Evolutionary conservation across 306 rosid genomes (phyloP).

Genomic region (Albizia julibrissin): DNA sequence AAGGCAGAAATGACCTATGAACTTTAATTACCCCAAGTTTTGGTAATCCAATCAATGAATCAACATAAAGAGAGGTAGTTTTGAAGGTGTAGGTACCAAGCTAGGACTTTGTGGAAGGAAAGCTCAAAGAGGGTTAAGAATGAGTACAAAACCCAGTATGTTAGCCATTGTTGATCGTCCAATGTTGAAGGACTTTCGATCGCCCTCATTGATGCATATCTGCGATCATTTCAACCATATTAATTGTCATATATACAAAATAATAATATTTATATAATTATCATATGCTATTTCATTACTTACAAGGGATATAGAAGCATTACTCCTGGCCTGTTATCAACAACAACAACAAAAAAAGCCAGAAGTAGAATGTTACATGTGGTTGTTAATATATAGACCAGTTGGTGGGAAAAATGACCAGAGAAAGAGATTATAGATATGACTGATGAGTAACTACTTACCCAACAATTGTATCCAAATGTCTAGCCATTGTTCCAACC

Average conservation of each 20-base stretch:
- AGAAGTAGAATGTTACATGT: not conserved
- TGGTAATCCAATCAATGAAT: not conserved
- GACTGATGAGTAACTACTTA: constrained; percentile 9
- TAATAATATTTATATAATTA: not conserved
- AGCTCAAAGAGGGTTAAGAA: constrained; percentile 78
- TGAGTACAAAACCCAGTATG: constrained; percentile 90
- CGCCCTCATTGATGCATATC: constrained; percentile 85
- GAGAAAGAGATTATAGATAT: not conserved
- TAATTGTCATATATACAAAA: not conserved
- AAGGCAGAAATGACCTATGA: no score
- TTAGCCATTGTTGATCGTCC: constrained; percentile 95
- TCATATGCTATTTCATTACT: constrained; percentile 33
- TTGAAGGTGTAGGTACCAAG: constrained; percentile 47
- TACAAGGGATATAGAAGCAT: constrained; percentile 94
- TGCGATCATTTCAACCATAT: not conserved
- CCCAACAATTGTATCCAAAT: constrained; percentile 78
- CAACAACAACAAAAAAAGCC: constrained; percentile 6
- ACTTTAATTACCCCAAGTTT: not conserved
- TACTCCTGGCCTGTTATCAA: constrained; percentile 72
- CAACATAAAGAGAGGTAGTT: not conserved
- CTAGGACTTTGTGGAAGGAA: constrained; percentile 61
- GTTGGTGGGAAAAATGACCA: not conserved
- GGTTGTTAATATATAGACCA: not conserved
- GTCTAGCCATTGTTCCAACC: constrained; percentile 65
- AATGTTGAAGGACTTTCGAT: constrained; percentile 88